Percentiles rank a stretch among this genome's conserved stretches.
Evolutionary conservation across 768 basidiomycete genomes (phyloP).

Genomic region (Kwoniella pini): DNA sequence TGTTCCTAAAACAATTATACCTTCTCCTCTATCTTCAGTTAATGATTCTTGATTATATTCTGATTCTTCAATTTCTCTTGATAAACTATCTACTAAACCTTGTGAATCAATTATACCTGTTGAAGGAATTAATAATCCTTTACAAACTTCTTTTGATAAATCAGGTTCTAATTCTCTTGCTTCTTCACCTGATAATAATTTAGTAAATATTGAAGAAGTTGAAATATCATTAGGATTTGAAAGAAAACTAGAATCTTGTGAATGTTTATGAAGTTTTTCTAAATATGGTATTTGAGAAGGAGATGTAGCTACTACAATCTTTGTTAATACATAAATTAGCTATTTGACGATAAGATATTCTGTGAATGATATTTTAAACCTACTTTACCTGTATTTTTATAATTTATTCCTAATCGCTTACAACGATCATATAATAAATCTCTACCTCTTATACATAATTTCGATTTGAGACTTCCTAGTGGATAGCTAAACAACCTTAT

Average conservation of each 20-base stretch:
- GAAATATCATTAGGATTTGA: constrained; percentile 52
- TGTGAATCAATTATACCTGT: constrained; percentile 92
- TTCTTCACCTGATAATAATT: constrained; percentile 68
- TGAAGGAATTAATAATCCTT: constrained; percentile 76
- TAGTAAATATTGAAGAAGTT: constrained; percentile 59
- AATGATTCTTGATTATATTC: constrained; percentile 52
- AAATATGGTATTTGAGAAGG: constrained; percentile 69
- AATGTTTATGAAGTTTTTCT: constrained; percentile 66
- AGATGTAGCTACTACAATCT: constrained; percentile 79
- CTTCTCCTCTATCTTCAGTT: constrained; percentile 27
- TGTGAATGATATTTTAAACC: not conserved
- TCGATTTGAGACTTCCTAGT: constrained; percentile 75
- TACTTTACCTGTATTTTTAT: constrained; percentile 69
- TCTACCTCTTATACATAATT: constrained; percentile 80
- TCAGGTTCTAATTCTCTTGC: constrained; percentile 78
- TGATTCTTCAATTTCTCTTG: constrained; percentile 73
- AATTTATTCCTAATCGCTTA: constrained; percentile 63
- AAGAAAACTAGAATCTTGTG: constrained; percentile 62
- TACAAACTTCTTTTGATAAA: constrained; percentile 68
- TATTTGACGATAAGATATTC: too few relatives aligned
- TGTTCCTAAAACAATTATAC: constrained; percentile 69
- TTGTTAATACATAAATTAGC: too few relatives aligned
- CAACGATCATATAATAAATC: constrained; percentile 80
- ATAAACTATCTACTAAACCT: constrained; percentile 75
- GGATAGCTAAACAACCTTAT: constrained; percentile 61